phyloP scores from a whole-genome alignment of 208 protist species.

The Acanthamoeba triangularis region DNA sequence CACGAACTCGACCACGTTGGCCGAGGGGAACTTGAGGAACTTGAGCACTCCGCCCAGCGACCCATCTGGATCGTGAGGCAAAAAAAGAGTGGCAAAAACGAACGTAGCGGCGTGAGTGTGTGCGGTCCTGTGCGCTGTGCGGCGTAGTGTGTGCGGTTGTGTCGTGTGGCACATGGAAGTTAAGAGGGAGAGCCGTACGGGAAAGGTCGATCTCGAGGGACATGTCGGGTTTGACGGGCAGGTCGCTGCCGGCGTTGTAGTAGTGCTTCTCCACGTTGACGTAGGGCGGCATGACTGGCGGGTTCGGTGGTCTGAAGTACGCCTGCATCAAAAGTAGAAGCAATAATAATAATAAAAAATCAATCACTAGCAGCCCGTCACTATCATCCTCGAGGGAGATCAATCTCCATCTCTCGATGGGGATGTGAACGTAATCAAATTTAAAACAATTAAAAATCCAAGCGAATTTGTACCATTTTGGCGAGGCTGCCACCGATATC shows the following conservation, averaged over 20 bases:
- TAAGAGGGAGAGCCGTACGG: background rate
- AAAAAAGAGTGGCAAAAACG: background rate
- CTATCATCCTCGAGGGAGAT: background rate
- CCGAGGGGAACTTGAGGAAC: slow-evolving; percentile 48
- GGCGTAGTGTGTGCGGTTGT: background rate
- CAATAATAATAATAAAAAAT: background rate
- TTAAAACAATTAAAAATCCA: background rate
- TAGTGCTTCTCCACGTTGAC: slow-evolving; percentile 59
- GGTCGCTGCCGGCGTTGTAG: slow-evolving; percentile 52
- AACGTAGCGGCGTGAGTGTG: no score
- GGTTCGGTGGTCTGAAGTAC: slow-evolving; percentile 44
- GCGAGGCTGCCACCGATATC: slow-evolving; percentile 62
- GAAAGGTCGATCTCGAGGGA: slow-evolving; percentile 57
- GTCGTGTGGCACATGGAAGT: no score
- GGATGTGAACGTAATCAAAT: background rate
- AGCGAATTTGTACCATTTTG: slow-evolving; percentile 10
- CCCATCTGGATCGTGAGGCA: slow-evolving; percentile 6
- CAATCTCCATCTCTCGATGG: no score
- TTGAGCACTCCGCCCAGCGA: slow-evolving; percentile 41
- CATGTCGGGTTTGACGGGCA: slow-evolving; percentile 47
- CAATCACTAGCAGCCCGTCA: background rate
- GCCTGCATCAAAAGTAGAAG: background rate
- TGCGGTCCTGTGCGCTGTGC: no score
- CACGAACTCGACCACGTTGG: slow-evolving; percentile 28
- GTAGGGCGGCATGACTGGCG: slow-evolving; percentile 25